Percentiles rank a stretch among this genome's conserved stretches.
Conservation (phyloP, 2,329 filamentous ascomycete genomes). For the Calonectria crousiana region DNA sequence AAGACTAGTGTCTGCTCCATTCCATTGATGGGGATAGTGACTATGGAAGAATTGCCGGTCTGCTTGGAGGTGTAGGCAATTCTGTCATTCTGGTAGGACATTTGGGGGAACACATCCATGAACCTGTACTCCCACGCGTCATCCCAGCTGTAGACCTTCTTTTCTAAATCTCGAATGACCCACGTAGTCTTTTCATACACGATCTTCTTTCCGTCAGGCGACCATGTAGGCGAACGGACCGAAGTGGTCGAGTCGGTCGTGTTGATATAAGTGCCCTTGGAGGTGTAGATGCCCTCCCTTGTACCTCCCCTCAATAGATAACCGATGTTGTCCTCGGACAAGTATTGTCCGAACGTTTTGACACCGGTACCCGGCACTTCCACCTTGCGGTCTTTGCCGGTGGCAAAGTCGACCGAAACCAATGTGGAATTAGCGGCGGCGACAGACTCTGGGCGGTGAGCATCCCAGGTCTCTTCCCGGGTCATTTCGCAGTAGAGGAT, state of each 20-base stretch:
- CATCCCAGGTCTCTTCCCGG: not conserved
- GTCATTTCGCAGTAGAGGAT: not conserved
- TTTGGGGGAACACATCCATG: not conserved
- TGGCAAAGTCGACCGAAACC: not conserved
- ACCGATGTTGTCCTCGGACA: not conserved
- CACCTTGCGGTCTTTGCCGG: not conserved
- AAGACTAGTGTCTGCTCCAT: not conserved
- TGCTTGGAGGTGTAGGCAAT: not conserved
- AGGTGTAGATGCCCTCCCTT: not conserved
- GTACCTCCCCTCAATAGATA: not conserved
- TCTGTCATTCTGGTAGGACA: not conserved
- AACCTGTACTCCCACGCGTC: not conserved
- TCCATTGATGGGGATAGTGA: not conserved
- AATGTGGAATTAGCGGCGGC: not conserved
- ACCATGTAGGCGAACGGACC: not conserved
- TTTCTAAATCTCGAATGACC: slow-evolving; percentile 1
- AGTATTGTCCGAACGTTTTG: not conserved
- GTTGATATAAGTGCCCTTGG: not conserved
- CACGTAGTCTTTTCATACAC: not conserved
- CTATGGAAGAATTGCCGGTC: not conserved
- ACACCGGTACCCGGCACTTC: not conserved
- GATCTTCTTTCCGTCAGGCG: not conserved
- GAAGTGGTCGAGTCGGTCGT: not conserved
- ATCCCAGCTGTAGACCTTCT: not conserved
- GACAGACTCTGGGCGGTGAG: not conserved